Evolutionary conservation across 1,284 basidiomycete genomes (phyloP), one percentile per base, ranked within the genome.

Genomic region (Ustilago nuda): DNA sequence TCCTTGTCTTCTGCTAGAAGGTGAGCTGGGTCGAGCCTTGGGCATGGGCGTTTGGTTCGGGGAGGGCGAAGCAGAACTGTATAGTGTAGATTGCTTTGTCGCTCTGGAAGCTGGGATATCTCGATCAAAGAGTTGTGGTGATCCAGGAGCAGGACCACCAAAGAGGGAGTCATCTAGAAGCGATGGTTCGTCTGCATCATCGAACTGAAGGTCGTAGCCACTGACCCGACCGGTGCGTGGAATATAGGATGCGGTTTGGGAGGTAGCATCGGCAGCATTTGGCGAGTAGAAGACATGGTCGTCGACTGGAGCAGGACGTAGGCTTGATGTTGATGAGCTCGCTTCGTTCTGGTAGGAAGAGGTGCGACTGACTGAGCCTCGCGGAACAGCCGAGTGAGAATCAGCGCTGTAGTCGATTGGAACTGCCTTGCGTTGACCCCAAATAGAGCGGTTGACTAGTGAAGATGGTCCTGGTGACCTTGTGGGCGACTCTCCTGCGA

Each of bases 201-300:
- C 73, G 45, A 76, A 76, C 23, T 76, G 73, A 6, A 76, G 65
- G 41, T 76, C 73, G 51, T 76, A 76, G 61, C 68, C 68, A 61
- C 66, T 76, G 39, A 76, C 73, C 13, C 73, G 73, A 17, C 73
- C 57, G 0, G 73, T 76, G n/a, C 73, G 57, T 9, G 73, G 73
- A 23, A 76, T 71, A 48, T 59, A 72, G 12, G 70, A 67, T 7
- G 70, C 19, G 9, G 65, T 56, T 17, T 58, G 56, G 15, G 50
- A 36, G 17, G 50, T n/a, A 12, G 61, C 57, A 9, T 53, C 39
- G 23, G 15, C 8, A 19, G 52, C 27, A 30, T 13, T 32, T 4
- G 59, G 70, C 15, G 65, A 64, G 43, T 59, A 61, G 35, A 72
- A 72, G 50, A 67, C 65, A 19, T 72, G 61, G 37, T 65, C 66